phyloP scores from a whole-genome alignment of 768 basidiomycete genomes.

The Leucocoprinus birnbaumii region DNA sequence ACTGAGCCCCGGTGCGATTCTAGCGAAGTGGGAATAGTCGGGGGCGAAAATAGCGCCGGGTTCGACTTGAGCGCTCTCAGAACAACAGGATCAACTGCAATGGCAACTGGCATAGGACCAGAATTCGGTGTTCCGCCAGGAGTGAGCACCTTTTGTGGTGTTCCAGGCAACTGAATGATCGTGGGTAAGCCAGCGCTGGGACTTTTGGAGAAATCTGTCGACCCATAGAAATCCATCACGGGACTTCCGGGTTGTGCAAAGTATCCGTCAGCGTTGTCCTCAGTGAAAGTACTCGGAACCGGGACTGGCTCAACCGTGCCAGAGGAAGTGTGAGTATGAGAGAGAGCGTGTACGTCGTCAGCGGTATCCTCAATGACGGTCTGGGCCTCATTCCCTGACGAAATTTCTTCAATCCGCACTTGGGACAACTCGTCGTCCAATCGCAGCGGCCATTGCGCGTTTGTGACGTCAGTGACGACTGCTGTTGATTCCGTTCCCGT shows the following conservation, averaged over 20 bases:
- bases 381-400: background rate
- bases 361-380: background rate
- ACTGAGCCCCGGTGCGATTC: background rate
- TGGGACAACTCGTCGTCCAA: background rate
- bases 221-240: slow-evolving; percentile 21
- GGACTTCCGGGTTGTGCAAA: slow-evolving; percentile 7
- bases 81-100: slow-evolving; percentile 20
- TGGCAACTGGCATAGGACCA: slow-evolving; percentile 18
- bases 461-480: background rate
- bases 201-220: slow-evolving; percentile 19
- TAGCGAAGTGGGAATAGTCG: background rate
- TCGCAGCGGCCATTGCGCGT: background rate
- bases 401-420: background rate
- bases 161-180: slow-evolving; percentile 20
- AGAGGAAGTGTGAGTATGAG: background rate
- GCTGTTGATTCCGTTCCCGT: background rate
- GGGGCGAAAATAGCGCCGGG: background rate
- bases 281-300: no score
- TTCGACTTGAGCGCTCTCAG: slow-evolving; percentile 19
- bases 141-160: slow-evolving; percentile 18
- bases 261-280: slow-evolving; percentile 2
- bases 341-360: background rate
- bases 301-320: background rate
- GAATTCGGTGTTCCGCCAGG: slow-evolving; percentile 20
- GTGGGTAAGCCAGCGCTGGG: slow-evolving; percentile 12